Percentiles rank a stretch among this genome's conserved stretches.
Conservation (phyloP, 2,329 filamentous ascomycete species). For the Pseudogymnoascus sp. region DNA sequence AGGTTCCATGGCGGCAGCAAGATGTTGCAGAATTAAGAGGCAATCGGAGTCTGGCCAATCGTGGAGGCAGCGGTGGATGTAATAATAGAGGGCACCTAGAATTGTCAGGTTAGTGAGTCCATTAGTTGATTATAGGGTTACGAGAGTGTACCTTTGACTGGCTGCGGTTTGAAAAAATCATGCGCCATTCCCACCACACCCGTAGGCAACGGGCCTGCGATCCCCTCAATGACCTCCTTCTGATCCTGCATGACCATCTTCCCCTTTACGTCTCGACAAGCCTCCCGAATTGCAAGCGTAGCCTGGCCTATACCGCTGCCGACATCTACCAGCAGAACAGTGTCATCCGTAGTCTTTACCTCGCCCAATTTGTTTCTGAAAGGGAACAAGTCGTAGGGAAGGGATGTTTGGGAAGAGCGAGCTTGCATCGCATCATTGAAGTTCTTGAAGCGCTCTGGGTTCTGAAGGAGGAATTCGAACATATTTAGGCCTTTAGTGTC, state of each 20-base stretch:
- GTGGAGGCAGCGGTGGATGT: constrained; percentile 34
- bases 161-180: constrained; percentile 31
- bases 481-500: constrained; percentile 21
- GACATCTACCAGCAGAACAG: constrained; percentile 21
- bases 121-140: neutral
- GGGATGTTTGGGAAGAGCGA: constrained; percentile 14
- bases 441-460: constrained; percentile 22
- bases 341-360: constrained; percentile 20
- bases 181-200: constrained; percentile 26
- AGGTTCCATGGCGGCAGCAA: constrained; percentile 27
- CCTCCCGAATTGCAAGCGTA: constrained; percentile 13
- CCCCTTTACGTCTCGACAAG: constrained; percentile 14
- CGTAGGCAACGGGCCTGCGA: neutral
- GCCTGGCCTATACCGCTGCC: constrained; percentile 18
- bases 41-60: constrained; percentile 34
- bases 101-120: constrained; percentile 6
- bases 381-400: constrained; percentile 19
- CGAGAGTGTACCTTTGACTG: constrained; percentile 22
- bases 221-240: constrained; percentile 15
- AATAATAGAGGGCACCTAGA: constrained; percentile 30
- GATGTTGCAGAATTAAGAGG: constrained; percentile 28
- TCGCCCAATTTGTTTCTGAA: constrained; percentile 20
- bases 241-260: constrained; percentile 23
- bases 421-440: constrained; percentile 27
- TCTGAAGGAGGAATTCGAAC: constrained; percentile 24